A percentile compares a stretch with the other conserved stretches of the same genome.
Evolutionary conservation across 2,329 filamentous ascomycete species (phyloP).

Genomic region (Canariomyces notabilis): DNA sequence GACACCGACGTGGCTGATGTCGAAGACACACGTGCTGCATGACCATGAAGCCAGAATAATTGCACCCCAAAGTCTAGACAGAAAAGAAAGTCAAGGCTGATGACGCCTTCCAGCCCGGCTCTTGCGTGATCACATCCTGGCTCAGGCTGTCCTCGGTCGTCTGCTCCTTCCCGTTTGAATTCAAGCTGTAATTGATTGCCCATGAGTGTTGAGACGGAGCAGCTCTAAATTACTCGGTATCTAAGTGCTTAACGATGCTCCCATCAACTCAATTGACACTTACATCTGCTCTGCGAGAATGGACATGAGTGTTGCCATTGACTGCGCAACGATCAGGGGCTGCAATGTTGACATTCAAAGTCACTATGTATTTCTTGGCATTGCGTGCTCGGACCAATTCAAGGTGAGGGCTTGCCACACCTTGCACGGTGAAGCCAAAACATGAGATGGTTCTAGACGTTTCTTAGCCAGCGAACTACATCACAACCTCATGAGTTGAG

Average conservation of each 20-base stretch:
- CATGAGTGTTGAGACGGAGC: background rate
- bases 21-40: background rate
- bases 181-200: background rate
- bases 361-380: slow-evolving; percentile 5
- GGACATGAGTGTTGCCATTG: background rate
- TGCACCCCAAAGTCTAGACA: background rate
- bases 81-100: background rate
- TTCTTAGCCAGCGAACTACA: slow-evolving; percentile 10
- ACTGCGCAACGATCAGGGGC: slow-evolving; percentile 8
- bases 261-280: background rate
- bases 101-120: slow-evolving; percentile 10
- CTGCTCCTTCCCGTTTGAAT: too few relatives aligned
- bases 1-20: background rate
- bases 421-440: slow-evolving; percentile 4
- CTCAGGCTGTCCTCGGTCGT: slow-evolving; percentile 11
- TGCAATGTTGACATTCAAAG: slow-evolving; percentile 12
- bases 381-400: background rate
- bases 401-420: slow-evolving; percentile 2
- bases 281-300: background rate
- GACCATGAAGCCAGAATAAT: background rate
- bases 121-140: slow-evolving; percentile 21
- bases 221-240: background rate
- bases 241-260: background rate
- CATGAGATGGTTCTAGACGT: slow-evolving; percentile 16
- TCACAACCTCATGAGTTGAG: background rate